Percentiles rank a stretch among this genome's conserved stretches.
These are phyloP conservation scores for Gossypium herbaceum DNA, from an alignment of 345 rosid genomes.

Conservation along the genomic window DNA sequence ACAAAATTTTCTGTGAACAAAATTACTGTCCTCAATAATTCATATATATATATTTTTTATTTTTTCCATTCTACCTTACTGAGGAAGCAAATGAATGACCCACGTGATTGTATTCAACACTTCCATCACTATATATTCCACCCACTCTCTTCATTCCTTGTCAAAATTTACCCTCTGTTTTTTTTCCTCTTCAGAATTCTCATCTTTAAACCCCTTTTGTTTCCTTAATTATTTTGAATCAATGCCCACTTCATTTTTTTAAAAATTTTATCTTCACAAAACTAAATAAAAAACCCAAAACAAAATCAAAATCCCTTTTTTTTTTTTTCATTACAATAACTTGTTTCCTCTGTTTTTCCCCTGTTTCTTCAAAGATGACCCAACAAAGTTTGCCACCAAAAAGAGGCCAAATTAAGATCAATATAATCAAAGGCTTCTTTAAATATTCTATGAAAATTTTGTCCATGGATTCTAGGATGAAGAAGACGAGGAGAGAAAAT, in stretches of 20 bases:
- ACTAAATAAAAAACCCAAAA: not conserved
- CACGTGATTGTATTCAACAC: no score
- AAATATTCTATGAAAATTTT: not conserved
- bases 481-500: not conserved
- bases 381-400: constrained; percentile 11
- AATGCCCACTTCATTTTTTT: not conserved
- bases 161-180: not conserved
- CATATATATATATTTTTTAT: no score
- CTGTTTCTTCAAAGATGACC: not conserved
- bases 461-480: not conserved
- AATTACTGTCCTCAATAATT: no score
- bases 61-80: no score
- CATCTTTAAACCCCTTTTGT: not conserved
- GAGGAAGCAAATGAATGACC: no score
- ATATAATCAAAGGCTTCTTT: constrained; percentile 13
- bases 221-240: not conserved
- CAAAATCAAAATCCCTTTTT: not conserved
- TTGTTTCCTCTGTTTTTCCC: no score
- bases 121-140: no score
- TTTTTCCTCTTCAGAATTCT: not conserved
- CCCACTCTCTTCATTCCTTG: not conserved
- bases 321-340: not conserved
- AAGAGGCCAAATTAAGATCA: constrained; percentile 25
- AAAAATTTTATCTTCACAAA: not conserved
- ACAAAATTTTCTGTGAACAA: no score